These are phyloP conservation scores for Diaporthe sp. DNA, from an alignment of 2,329 filamentous ascomycete species.

Conservation along the genomic window DNA sequence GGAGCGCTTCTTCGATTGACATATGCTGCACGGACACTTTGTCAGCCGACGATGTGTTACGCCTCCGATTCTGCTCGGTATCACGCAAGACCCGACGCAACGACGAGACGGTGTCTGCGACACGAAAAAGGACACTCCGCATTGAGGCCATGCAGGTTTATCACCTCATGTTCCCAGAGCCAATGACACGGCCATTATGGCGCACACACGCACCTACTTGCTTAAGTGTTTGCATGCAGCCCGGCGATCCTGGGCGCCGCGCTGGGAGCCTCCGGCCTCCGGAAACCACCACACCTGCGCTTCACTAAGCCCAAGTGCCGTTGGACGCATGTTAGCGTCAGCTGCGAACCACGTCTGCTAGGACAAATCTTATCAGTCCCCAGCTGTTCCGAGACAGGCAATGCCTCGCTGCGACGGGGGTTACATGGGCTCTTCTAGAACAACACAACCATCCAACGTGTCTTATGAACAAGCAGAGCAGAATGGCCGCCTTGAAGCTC, in stretches of 20 bases:
- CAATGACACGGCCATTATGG: slow-evolving; percentile 25
- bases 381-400: slow-evolving; percentile 20
- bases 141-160: slow-evolving; percentile 33
- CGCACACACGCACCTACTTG: slow-evolving; percentile 19
- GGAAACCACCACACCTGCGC: slow-evolving; percentile 21
- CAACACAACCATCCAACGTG: neutral
- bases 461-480: neutral
- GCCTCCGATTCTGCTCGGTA: slow-evolving; percentile 3
- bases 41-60: slow-evolving; percentile 19
- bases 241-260: slow-evolving; percentile 13
- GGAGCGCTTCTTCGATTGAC: neutral
- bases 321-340: slow-evolving; percentile 22
- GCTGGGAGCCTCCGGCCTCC: slow-evolving; percentile 28
- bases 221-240: slow-evolving; percentile 38
- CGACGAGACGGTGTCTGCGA: slow-evolving; percentile 23
- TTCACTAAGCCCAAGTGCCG: slow-evolving; percentile 30
- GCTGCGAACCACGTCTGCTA: slow-evolving; percentile 31
- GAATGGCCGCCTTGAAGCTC: neutral
- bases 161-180: slow-evolving; percentile 32
- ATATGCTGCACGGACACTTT: slow-evolving; percentile 12
- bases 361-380: slow-evolving; percentile 26
- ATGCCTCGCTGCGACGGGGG: neutral
- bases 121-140: slow-evolving; percentile 21
- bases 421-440: slow-evolving; percentile 13
- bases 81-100: slow-evolving; percentile 9